Percentiles rank a stretch among this genome's conserved stretches.
phyloP scores from a whole-genome alignment of 2,329 filamentous ascomycete genomes.

The Fusarium proliferatum region DNA sequence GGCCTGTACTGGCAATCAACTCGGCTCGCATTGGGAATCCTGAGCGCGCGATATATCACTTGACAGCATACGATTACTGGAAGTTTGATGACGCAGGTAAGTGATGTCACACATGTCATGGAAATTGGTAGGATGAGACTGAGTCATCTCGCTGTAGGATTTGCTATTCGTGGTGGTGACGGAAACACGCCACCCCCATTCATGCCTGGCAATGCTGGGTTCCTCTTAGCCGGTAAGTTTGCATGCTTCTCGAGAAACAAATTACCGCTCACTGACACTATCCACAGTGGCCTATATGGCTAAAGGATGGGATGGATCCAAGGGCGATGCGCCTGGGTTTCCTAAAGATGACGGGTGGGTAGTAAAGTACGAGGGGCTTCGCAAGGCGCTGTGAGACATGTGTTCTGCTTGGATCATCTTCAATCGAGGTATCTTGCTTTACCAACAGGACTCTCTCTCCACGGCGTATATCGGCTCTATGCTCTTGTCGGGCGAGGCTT shows the following conservation, averaged over 20 bases:
- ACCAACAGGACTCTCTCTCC: accelerated
- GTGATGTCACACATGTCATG: neutral
- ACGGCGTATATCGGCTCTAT: neutral
- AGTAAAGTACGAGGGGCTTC: slow-evolving; percentile 50
- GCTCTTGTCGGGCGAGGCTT: neutral
- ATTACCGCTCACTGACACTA: accelerated
- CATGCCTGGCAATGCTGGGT: slow-evolving; percentile 53
- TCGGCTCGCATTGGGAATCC: slow-evolving; percentile 55
- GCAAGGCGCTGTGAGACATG: slow-evolving; percentile 47
- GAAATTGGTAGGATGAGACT: neutral
- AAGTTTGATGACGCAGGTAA: slow-evolving; percentile 54
- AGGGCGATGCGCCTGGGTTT: slow-evolving; percentile 50
- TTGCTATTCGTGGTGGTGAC: slow-evolving; percentile 46
- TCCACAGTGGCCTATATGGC: slow-evolving; percentile 52
- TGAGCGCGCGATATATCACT: slow-evolving; percentile 54
- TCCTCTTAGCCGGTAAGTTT: slow-evolving; percentile 47
- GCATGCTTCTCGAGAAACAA: accelerated
- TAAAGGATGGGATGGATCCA: slow-evolving; percentile 40
- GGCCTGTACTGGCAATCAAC: slow-evolving; percentile 60
- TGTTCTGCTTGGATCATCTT: neutral
- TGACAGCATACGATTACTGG: slow-evolving; percentile 57
- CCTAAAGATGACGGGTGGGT: slow-evolving; percentile 50
- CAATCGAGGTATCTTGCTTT: neutral
- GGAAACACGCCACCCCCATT: slow-evolving; percentile 48
- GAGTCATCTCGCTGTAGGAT: slow-evolving; percentile 23